phyloP scores from a whole-genome alignment of 768 basidiomycete genomes.

The Mycena crocata region DNA sequence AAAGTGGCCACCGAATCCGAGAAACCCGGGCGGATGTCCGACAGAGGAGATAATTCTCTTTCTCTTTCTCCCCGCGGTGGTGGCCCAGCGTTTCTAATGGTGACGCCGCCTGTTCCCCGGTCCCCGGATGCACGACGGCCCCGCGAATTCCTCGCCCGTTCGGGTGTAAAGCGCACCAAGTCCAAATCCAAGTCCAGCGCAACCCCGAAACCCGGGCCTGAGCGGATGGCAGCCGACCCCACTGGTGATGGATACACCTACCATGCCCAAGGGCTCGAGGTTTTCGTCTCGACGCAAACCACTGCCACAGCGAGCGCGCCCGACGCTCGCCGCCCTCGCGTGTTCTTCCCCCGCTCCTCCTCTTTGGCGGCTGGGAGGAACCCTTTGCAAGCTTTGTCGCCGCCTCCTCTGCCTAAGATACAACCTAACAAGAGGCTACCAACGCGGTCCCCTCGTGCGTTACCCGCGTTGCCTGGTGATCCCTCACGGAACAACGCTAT shows the following conservation, averaged over 20 bases:
- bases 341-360: constrained; percentile 32
- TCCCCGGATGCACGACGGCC: constrained; percentile 2
- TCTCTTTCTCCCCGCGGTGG: not conserved
- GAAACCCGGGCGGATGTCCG: not conserved
- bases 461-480: constrained; percentile 16
- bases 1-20: not conserved
- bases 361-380: constrained; percentile 10
- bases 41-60: not conserved
- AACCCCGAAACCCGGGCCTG: not conserved
- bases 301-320: constrained; percentile 20
- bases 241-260: not conserved
- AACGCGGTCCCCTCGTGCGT: constrained; percentile 8
- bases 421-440: not conserved
- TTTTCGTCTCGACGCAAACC: constrained; percentile 29
- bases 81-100: not conserved
- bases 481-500: not conserved
- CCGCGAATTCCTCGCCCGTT: constrained; percentile 9
- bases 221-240: not conserved
- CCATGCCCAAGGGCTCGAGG: constrained; percentile 10
- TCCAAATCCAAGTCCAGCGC: constrained; percentile 1
- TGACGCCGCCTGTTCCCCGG: not conserved
- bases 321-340: constrained; percentile 26
- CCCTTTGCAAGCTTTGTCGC: not conserved
- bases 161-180: not conserved
- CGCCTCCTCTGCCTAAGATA: not conserved